These are phyloP conservation scores for Triticum monococcum DNA, from an alignment of 176 grass and related monocot species.

Conservation along the genomic window DNA sequence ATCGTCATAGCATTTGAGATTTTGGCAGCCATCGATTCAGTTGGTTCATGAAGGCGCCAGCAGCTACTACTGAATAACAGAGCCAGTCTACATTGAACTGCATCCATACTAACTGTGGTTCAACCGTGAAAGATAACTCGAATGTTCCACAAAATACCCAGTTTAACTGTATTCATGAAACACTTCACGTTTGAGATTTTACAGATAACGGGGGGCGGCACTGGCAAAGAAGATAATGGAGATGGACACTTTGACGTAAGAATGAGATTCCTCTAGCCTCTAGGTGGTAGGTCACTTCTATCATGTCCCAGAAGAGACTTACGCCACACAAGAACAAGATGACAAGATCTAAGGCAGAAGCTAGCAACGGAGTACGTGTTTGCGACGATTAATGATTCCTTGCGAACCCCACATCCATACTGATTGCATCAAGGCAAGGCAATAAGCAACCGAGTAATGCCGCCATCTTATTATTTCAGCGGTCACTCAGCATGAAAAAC, in stretches of 20 bases:
- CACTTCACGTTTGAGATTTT: not conserved
- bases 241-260: not conserved
- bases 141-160: not conserved
- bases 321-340: conserved; percentile 32
- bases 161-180: not conserved
- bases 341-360: conserved; percentile 32
- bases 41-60: not conserved
- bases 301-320: conserved; percentile 26
- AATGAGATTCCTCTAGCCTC: conserved; percentile 20
- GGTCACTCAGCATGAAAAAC: conserved; percentile 15
- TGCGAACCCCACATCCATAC: conserved; percentile 22
- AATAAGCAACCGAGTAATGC: conserved; percentile 15
- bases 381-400: conserved; percentile 22
- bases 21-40: not conserved
- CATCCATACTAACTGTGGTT: not conserved
- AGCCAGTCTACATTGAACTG: not conserved
- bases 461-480: conserved; percentile 27
- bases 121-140: not conserved
- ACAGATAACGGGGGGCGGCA: too few species aligned
- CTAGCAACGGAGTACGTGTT: conserved; percentile 4
- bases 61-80: too few species aligned
- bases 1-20: too few species aligned
- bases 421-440: conserved; percentile 22
- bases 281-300: conserved; percentile 44
- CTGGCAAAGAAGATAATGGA: not conserved